Base-by-base conservation (phyloP, 2,329 filamentous ascomycete genomes). In the Fusarium sp. region DNA sequence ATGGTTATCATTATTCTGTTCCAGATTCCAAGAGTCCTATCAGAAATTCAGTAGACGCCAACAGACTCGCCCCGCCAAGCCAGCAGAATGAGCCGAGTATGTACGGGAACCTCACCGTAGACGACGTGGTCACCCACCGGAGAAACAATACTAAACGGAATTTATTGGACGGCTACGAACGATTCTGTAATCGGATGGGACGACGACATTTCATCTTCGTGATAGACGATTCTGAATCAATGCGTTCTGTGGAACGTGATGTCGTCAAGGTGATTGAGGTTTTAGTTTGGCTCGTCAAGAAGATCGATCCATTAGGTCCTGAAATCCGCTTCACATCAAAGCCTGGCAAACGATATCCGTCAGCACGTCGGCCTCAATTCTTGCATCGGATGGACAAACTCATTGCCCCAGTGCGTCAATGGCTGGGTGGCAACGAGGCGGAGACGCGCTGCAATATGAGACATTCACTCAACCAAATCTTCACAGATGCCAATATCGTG, bases 161-260 rank as follows among this genome's bases (percentile, higher is more conserved):
- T 3, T 5, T 10, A 3, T n/a, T 69, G 9, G 10, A 24, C 15
- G 67, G 65, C 11, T 66, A 58, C 28, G 33, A 33, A 1, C 24
- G 13, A 3, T 66, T 66, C 23, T 10, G n/a, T 2, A 33, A 20
- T 5, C 9, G 10, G 1, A 42, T 66, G 3, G 39, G 47, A 4
- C 33, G n/a, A 3, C 47, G 67, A n/a, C 57, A 63, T 10, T 69
- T 66, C 5, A 24, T 70, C 5, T 37, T 70, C 28, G 13, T 70
- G 8, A 52, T 70, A 38, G 67, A 70, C 12, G 66, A 69, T n/a
- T 70, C 67, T 4, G 3, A 12, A 4, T 58, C 67, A 3, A 70
- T 70, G 67, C 48, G 42, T 0, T 6, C 18, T 0, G 21, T 35
- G 11, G 23, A 15, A 2, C 2, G 15, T 4, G 31, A 63, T 4